phyloP scores from a whole-genome alignment of 2,329 filamentous ascomycete species.

The Truncatella angustata region DNA sequence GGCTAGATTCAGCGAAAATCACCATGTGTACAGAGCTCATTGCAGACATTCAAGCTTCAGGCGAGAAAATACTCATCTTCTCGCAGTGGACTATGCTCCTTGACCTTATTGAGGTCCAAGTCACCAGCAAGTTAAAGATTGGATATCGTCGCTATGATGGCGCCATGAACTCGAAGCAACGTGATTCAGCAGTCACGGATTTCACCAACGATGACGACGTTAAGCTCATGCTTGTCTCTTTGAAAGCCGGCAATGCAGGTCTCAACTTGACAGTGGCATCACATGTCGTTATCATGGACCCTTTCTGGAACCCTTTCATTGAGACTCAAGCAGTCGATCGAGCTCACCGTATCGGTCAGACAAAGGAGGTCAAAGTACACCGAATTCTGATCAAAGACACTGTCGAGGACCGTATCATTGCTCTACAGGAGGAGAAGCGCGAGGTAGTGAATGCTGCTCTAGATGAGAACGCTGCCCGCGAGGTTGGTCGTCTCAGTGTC shows the following conservation, averaged over 20 bases:
- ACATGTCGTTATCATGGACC: slow-evolving; percentile 86
- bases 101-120: slow-evolving; percentile 72
- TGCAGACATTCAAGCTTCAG: slow-evolving; percentile 40
- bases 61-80: slow-evolving; percentile 79
- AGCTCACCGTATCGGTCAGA: slow-evolving; percentile 83
- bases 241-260: slow-evolving; percentile 81
- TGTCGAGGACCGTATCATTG: slow-evolving; percentile 83
- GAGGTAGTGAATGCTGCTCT: slow-evolving; percentile 75
- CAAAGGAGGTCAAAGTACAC: slow-evolving; percentile 72
- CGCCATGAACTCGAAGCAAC: slow-evolving; percentile 64
- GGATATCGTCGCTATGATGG: slow-evolving; percentile 73
- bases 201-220: slow-evolving; percentile 60
- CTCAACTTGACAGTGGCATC: slow-evolving; percentile 82
- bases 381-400: slow-evolving; percentile 74
- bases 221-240: slow-evolving; percentile 72
- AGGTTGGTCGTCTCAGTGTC: slow-evolving; percentile 63
- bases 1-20: slow-evolving; percentile 73
- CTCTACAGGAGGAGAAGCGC: slow-evolving; percentile 76
- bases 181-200: slow-evolving; percentile 64
- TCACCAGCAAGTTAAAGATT: slow-evolving; percentile 51
- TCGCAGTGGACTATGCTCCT: slow-evolving; percentile 79
- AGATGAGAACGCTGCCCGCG: slow-evolving; percentile 69
- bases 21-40: slow-evolving; percentile 67
- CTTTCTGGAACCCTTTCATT: slow-evolving; percentile 92
- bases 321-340: slow-evolving; percentile 92